Percentiles rank a stretch among this genome's conserved stretches.
Evolutionary conservation across 2,329 filamentous ascomycete genomes (phyloP).

Genomic region (Paecilomyces sp.): DNA sequence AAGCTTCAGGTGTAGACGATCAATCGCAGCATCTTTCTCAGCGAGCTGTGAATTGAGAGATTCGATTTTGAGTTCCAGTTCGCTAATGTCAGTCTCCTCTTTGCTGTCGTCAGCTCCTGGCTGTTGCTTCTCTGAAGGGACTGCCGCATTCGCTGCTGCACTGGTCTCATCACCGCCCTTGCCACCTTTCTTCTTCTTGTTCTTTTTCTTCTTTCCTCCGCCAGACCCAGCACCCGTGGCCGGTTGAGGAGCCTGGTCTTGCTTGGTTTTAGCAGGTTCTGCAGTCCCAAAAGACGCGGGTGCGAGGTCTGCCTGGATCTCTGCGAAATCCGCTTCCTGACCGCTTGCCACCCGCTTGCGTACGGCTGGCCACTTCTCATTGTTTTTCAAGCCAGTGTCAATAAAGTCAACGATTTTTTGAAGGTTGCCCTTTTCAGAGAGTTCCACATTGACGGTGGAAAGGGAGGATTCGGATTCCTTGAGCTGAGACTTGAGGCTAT

Average conservation of each 20-base stretch:
- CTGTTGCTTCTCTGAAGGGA: constrained; percentile 9
- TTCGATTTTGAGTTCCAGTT: constrained; percentile 30
- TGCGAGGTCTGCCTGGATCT: constrained; percentile 23
- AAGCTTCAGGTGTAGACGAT: constrained; percentile 61
- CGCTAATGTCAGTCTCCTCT: constrained; percentile 27
- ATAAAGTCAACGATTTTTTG: constrained; percentile 33
- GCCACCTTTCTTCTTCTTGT: constrained; percentile 77
- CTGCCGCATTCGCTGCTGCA: constrained; percentile 13
- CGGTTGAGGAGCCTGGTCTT: constrained; percentile 13
- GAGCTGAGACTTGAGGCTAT: constrained; percentile 47
- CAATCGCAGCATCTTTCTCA: constrained; percentile 65
- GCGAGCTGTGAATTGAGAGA: constrained; percentile 25
- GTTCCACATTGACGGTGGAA: constrained; percentile 36
- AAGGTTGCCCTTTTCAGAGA: constrained; percentile 29
- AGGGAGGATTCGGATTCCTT: constrained; percentile 47
- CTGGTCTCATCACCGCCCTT: constrained; percentile 38
- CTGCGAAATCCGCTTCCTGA: constrained; percentile 25
- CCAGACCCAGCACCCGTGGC: constrained; percentile 25
- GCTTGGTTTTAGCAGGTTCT: constrained; percentile 13
- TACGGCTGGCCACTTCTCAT: constrained; percentile 25
- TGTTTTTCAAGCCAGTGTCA: constrained; percentile 30
- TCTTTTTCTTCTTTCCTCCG: constrained; percentile 69
- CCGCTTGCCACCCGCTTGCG: constrained; percentile 27
- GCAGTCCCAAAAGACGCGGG: constrained; percentile 13
- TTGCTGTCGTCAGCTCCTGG: constrained; percentile 21